Evolutionary conservation across 1,284 basidiomycete genomes (phyloP), one percentile per base, ranked within the genome.

Genomic region (Cryptococcus depauperatus): DNA sequence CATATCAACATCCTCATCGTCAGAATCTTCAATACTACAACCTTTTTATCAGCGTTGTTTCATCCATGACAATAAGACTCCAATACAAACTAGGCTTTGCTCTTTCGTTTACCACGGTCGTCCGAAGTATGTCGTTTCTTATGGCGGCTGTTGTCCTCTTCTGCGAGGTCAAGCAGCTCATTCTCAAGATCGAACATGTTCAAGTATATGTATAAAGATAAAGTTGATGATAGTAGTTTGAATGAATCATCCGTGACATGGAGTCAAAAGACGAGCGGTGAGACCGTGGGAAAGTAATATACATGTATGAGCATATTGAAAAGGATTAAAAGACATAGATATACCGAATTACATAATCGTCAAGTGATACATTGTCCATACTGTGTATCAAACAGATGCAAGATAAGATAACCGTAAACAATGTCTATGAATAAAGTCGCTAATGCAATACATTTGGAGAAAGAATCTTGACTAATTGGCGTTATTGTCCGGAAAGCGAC

Each of bases 91-190:
- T 63, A 64, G 32, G 57, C 58, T 35, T 61, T 57, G 41, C 52
- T 50, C 34, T 63, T 63, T 26, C 51, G 45, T 52, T 63, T 62
- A 8, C 49, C 47, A 26, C 51, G 49, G 46, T 50, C 45, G 14
- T 42, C 29, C 38, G 44, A 19, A 13, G 33, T 43, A n/a, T 62
- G 59, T 50, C 64, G 67, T 53, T 65, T 64, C 19, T 47, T 46
- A n/a, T 53, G 42, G 30, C 53, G 55, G 4, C 41, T 41, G 2
- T 64, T 64, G 32, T 66, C 63, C 50, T 70, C 69, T 51, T 69
- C 71, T 5, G 68, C 70, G 8, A 72, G 58, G 4, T 63, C 71
- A 4, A 72, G 61, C 16, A 73, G 62, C 44, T 72, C 71, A 41
- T 68, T 66, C 25, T 73, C 70, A 18, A 71, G 52, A 42, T 70